These are phyloP conservation scores for Dryas drummondii DNA, from an alignment of 306 rosid species.

Conservation along the genomic window DNA sequence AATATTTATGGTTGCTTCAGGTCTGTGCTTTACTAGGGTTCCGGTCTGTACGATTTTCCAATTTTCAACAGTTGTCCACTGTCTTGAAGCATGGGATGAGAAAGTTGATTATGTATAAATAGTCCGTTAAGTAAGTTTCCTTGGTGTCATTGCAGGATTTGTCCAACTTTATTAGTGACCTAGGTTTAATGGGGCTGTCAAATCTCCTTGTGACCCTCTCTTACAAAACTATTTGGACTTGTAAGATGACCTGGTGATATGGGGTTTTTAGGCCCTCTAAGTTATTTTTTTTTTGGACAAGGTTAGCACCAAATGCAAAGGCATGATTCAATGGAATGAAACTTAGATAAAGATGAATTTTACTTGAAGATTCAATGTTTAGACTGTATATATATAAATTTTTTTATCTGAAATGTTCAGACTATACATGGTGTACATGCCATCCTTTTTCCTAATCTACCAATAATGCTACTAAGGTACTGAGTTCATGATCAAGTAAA, in stretches of 20 bases:
- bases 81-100: background rate
- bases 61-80: background rate
- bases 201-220: background rate
- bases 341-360: background rate
- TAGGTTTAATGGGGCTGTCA: background rate
- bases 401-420: background rate
- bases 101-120: background rate
- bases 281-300: background rate
- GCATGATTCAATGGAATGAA: background rate
- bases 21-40: background rate
- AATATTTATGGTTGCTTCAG: constrained; percentile 2
- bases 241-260: background rate
- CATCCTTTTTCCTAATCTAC: background rate
- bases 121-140: background rate
- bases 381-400: no score
- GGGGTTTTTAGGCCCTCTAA: background rate
- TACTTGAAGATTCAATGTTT: background rate
- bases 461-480: background rate
- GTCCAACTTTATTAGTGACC: constrained; percentile 1
- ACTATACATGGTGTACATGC: background rate
- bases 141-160: background rate
- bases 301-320: background rate
- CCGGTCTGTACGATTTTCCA: background rate
- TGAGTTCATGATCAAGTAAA: background rate
- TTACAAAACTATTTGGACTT: background rate